A percentile compares a stretch with the other conserved stretches of the same genome.
phyloP scores from a whole-genome alignment of 2,329 filamentous ascomycete genomes.

The Anthostomella pinea region DNA sequence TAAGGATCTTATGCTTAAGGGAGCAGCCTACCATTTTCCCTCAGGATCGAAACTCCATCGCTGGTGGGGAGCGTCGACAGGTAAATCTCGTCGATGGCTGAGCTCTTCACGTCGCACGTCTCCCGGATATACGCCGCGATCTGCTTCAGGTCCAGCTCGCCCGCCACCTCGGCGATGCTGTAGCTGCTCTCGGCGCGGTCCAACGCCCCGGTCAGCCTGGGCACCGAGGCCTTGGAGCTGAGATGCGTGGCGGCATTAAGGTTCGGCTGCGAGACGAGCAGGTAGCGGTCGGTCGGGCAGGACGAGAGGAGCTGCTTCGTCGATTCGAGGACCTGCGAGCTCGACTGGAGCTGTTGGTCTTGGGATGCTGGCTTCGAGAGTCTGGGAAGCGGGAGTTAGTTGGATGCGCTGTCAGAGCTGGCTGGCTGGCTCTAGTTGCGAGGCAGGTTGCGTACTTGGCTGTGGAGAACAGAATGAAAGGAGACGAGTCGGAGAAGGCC shows the following conservation, averaged over 20 bases:
- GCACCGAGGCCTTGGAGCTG: slow-evolving; percentile 42
- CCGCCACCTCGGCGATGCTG: slow-evolving; percentile 57
- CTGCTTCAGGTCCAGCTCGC: slow-evolving; percentile 41
- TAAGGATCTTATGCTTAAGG: no score
- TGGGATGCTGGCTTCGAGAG: slow-evolving; percentile 32
- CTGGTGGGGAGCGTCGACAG: slow-evolving; percentile 39
- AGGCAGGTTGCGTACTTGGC: slow-evolving; percentile 59
- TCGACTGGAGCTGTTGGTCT: slow-evolving; percentile 48
- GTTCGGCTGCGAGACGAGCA: slow-evolving; percentile 75
- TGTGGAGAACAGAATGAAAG: slow-evolving; percentile 85
- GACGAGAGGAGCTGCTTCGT: slow-evolving; percentile 53
- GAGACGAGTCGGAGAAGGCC: slow-evolving; percentile 83
- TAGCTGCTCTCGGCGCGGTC: slow-evolving; percentile 39
- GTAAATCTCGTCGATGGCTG: slow-evolving; percentile 38
- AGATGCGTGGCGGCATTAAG: slow-evolving; percentile 70
- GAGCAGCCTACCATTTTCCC: slow-evolving; percentile 44
- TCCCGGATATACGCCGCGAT: slow-evolving; percentile 44
- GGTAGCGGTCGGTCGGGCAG: slow-evolving; percentile 74
- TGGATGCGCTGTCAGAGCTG: slow-evolving; percentile 4
- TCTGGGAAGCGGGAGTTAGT: slow-evolving; percentile 11
- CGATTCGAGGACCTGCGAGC: slow-evolving; percentile 40
- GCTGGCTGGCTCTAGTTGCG: background rate
- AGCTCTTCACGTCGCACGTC: slow-evolving; percentile 44
- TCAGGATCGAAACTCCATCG: slow-evolving; percentile 45
- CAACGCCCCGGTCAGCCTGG: slow-evolving; percentile 47